Conservation (phyloP, 2,329 filamentous ascomycete species). For the Cytospora chrysosperma region DNA sequence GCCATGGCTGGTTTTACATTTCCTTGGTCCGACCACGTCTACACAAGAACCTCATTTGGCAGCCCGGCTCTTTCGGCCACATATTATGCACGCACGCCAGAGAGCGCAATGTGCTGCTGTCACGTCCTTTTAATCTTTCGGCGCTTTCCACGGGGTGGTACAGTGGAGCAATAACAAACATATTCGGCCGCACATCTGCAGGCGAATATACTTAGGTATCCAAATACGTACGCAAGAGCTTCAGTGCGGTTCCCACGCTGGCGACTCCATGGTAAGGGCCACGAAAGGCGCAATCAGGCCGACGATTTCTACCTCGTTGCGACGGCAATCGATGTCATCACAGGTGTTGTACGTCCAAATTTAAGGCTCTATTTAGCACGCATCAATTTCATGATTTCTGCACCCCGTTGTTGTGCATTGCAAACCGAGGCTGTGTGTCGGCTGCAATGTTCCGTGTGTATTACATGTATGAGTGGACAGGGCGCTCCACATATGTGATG, state of each 20-base stretch:
- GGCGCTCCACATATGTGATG: not conserved
- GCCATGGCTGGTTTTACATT: not conserved
- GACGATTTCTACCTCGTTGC: no score
- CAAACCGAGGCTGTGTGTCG: not conserved
- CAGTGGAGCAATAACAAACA: no score
- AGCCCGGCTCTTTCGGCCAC: not conserved
- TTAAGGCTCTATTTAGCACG: not conserved
- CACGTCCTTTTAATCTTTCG: no score
- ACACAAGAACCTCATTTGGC: not conserved
- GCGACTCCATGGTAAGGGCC: no score
- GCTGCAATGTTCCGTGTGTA: not conserved
- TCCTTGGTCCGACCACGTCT: not conserved
- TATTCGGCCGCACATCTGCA: no score
- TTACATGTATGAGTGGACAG: not conserved
- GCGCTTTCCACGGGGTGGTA: no score
- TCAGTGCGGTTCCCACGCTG: no score
- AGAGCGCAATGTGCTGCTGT: not conserved
- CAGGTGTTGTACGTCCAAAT: not conserved
- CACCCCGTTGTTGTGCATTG: not conserved
- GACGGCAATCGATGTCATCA: not conserved
- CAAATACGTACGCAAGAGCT: no score
- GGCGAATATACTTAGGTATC: no score
- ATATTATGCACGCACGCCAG: not conserved
- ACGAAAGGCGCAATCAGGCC: not conserved
- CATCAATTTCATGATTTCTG: not conserved